Evolutionary conservation across 805 yeast species (phyloP).

Genomic region (Kregervanrija delftensis): DNA sequence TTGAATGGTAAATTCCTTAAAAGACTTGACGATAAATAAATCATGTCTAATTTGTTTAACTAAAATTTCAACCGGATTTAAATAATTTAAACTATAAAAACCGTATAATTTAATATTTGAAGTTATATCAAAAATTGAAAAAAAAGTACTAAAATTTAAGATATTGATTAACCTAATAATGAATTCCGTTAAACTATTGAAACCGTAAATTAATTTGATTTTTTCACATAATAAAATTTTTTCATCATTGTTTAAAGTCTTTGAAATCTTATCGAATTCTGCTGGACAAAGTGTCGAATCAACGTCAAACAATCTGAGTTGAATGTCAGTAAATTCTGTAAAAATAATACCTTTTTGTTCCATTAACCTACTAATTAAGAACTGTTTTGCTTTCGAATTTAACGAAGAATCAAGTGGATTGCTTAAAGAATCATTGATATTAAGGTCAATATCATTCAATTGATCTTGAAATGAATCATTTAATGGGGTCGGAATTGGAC

Average conservation of each 20-base stretch:
- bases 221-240: constrained; percentile 21
- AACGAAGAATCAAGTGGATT: not conserved
- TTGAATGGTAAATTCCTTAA: constrained; percentile 24
- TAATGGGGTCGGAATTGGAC: not conserved
- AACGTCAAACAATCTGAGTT: constrained; percentile 23
- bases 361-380: constrained; percentile 10
- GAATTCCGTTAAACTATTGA: constrained; percentile 17
- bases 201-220: constrained; percentile 22
- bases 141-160: constrained; percentile 20
- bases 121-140: constrained; percentile 26
- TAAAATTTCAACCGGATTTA: constrained; percentile 24
- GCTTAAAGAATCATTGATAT: not conserved
- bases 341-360: constrained; percentile 22
- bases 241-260: constrained; percentile 11
- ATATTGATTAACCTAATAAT: constrained; percentile 18
- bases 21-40: constrained; percentile 24
- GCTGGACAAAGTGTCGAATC: constrained; percentile 19
- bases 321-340: constrained; percentile 21
- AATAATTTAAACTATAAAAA: constrained; percentile 20
- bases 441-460: not conserved
- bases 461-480: not conserved
- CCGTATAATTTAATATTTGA: constrained; percentile 27
- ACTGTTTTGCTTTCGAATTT: constrained; percentile 6
- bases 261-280: constrained; percentile 17
- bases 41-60: constrained; percentile 26